A percentile compares a stretch with the other conserved stretches of the same genome.
These are phyloP conservation scores for Halophytophthora polymorphica DNA, from an alignment of 352 stramenopile genomes.

Conservation along the genomic window DNA sequence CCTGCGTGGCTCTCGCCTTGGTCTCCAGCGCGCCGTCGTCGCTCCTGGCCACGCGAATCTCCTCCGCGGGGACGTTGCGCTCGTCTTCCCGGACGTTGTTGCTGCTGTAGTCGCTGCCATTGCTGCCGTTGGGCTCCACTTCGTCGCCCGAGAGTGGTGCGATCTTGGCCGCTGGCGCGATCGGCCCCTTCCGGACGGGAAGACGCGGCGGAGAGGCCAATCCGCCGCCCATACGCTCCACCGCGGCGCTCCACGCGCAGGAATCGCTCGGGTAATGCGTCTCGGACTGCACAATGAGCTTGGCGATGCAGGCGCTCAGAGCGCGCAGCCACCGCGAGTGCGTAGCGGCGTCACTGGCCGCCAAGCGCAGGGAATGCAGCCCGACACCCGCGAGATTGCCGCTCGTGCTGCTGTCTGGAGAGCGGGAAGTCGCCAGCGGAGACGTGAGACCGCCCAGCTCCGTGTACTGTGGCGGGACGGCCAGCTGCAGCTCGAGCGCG, in stretches of 20 bases:
- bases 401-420: conserved; percentile 4
- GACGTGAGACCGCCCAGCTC: conserved; percentile 12
- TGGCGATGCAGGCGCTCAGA: conserved; percentile 44
- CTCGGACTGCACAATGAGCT: conserved; percentile 35
- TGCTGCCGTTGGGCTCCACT: conserved; percentile 25
- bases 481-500: conserved; percentile 49
- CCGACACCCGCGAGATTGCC: too few species aligned
- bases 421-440: neutral
- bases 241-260: conserved; percentile 12
- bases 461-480: conserved; percentile 12
- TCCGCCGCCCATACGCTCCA: neutral
- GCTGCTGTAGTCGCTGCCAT: conserved; percentile 35
- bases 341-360: conserved; percentile 23
- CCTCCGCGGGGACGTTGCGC: conserved; percentile 19
- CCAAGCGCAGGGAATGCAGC: conserved; percentile 36
- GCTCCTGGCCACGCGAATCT: conserved; percentile 29
- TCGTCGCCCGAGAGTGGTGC: conserved; percentile 26
- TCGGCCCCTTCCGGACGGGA: neutral
- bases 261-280: conserved; percentile 22
- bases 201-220: neutral
- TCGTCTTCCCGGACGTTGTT: conserved; percentile 33
- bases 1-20: conserved; percentile 16
- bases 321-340: conserved; percentile 49
- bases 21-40: conserved; percentile 17
- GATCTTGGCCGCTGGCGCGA: conserved; percentile 28